Conservation (phyloP, 2,329 filamentous ascomycete genomes). For the Fusarium ambrosium region DNA sequence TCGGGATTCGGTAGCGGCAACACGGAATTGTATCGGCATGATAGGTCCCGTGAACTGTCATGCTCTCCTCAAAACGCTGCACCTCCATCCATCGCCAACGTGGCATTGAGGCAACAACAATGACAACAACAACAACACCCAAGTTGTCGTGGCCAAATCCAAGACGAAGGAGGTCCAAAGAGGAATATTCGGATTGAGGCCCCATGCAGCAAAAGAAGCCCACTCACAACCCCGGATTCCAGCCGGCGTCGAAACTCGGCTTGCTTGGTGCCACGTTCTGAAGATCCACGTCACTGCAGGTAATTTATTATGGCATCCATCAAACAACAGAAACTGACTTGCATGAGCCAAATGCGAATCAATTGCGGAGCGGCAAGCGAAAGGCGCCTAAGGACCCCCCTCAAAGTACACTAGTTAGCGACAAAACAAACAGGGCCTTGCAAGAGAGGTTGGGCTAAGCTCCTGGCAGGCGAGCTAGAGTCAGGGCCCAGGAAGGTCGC, state of each 20-base stretch:
- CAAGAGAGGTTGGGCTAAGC: neutral
- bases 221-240: constrained; percentile 8
- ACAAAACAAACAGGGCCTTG: neutral
- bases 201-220: constrained; percentile 5
- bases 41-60: neutral
- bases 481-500: neutral
- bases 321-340: neutral
- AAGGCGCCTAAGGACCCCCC: neutral
- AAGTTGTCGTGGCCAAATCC: neutral
- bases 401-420: neutral
- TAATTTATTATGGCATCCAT: neutral
- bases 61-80: constrained; percentile 8
- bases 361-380: neutral
- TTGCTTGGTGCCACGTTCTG: constrained; percentile 12
- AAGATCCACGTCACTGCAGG: constrained; percentile 5
- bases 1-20: neutral
- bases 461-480: neutral
- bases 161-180: neutral
- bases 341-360: constrained; percentile 1
- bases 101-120: neutral
- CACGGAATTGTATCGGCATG: neutral
- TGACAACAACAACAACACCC: neutral
- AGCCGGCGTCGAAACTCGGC: constrained; percentile 12
- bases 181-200: neutral
- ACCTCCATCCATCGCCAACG: neutral